phyloP scores from a whole-genome alignment of 208 protist genomes.

The Herpetomonas samuelpessoai region DNA sequence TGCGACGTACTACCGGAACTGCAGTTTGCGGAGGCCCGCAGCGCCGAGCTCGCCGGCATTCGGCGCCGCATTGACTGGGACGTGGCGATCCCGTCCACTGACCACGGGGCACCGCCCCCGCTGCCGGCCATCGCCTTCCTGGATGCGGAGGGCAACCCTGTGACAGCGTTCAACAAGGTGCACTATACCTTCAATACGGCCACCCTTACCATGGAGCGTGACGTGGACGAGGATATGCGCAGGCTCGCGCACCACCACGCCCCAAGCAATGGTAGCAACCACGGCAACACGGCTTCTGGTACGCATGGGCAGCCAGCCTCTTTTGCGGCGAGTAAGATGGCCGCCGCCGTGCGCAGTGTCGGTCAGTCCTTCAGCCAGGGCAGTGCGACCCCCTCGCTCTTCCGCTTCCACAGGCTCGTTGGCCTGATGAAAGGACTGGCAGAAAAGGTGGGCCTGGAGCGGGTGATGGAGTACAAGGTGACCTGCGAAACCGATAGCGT shows the following conservation, averaged over 20 bases:
- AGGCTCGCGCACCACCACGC: background rate
- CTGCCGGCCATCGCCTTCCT: constrained; percentile 61
- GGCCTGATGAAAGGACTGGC: constrained; percentile 46
- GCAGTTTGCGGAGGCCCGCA: constrained; percentile 21
- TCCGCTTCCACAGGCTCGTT: constrained; percentile 42
- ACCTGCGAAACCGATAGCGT: constrained; percentile 17
- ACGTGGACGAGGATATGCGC: constrained; percentile 7
- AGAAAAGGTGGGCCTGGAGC: constrained; percentile 55
- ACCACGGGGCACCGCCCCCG: constrained; percentile 17
- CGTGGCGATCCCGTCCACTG: constrained; percentile 43
- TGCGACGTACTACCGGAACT: constrained; percentile 48
- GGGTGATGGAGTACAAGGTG: constrained; percentile 68
- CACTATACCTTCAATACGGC: constrained; percentile 26
- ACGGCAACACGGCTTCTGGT: background rate
- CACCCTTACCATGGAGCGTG: constrained; percentile 22
- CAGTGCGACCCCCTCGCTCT: constrained; percentile 4
- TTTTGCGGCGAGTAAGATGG: background rate
- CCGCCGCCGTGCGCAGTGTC: background rate
- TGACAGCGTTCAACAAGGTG: constrained; percentile 13
- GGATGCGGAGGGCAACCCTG: constrained; percentile 24
- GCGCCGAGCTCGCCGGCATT: constrained; percentile 33
- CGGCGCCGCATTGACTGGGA: constrained; percentile 56
- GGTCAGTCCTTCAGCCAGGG: background rate
- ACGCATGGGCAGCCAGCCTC: background rate
- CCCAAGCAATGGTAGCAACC: background rate